Base-by-base conservation (phyloP, 495 filamentous ascomycete species). In the Aspergillus steynii region DNA sequence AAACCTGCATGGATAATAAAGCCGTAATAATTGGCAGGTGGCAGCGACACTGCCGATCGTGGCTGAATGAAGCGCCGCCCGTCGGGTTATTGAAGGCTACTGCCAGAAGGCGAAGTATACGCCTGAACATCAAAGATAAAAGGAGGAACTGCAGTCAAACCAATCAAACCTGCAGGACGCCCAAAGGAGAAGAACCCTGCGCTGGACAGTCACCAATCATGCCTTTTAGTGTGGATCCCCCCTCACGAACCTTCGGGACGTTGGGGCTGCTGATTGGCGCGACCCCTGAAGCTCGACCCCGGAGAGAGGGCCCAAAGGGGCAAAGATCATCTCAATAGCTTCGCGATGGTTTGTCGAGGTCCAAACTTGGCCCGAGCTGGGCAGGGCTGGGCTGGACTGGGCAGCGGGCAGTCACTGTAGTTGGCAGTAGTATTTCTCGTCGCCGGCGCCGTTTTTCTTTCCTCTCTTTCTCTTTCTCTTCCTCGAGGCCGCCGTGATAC, bases 401-500 rank as follows among this genome's bases (percentile, higher is more conserved):
- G 37, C 7, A 14, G 5, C 14, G 20, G 20, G 20, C 20, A 20
- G 20, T 20, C 20, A 20, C 20, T 20, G 20, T 20, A 20, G 20
- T 20, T 20, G 20, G 20, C 20, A 46, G 55, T 32, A 29, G 50
- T 47, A 29, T 56, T 56, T 45, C 53, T 31, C 1, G 29, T 9
- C 51, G 4, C 20, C 20, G 32, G 37, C 37, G 45, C 59, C 50
- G 28, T 46, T 48, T 42, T 20, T 62, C 62, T 50, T 51, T 34
- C 61, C 42, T 60, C 58, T 37, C 51, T 58, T 51, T 52, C 55
- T 61, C 61, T 64, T 65, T 55, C 55, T 61, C 58, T 68, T 59
- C 63, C 50, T 56, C 63, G 67, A 65, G 63, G 62, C 66, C 66
- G 53, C 49, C 62, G 61, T 61, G 61, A 64, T 59, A 28, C 67